Percentiles rank a stretch among this genome's conserved stretches.
These are phyloP conservation scores for Houttuynia cordata DNA, from an alignment of 164 flowering plant genomes.

Conservation along the genomic window DNA sequence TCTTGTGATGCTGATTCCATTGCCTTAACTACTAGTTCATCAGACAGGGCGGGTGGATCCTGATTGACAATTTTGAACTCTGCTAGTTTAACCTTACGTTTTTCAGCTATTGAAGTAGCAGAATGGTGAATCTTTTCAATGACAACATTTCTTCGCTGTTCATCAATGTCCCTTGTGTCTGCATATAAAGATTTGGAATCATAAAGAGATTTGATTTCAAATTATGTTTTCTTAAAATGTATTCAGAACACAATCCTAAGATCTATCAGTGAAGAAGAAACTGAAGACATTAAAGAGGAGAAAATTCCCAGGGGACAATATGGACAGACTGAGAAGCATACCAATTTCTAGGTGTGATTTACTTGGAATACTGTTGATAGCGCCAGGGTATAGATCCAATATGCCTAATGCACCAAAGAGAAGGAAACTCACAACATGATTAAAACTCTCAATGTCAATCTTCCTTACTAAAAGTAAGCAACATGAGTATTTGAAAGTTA, in stretches of 20 bases:
- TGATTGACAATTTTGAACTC: constrained; percentile 81
- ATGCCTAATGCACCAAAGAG: constrained; percentile 39
- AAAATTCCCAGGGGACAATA: background rate
- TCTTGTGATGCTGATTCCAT: constrained; percentile 62
- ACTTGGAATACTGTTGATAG: constrained; percentile 98
- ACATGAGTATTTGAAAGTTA: background rate
- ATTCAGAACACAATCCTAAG: background rate
- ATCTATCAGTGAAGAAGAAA: background rate
- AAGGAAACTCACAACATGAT: too few relatives aligned
- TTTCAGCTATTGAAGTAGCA: constrained; percentile 52
- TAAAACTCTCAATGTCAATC: background rate
- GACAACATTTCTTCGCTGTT: constrained; percentile 65
- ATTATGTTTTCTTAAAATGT: background rate
- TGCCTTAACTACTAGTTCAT: constrained; percentile 44
- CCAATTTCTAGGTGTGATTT: constrained; percentile 91
- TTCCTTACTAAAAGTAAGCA: too few relatives aligned
- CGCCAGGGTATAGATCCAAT: constrained; percentile 94
- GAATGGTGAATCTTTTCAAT: constrained; percentile 77
- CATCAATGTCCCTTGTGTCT: constrained; percentile 97
- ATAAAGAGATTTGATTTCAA: background rate
- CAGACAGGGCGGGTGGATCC: constrained; percentile 95
- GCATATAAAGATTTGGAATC: background rate
- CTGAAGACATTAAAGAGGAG: background rate
- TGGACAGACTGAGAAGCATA: constrained; percentile 12
- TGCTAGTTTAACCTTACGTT: constrained; percentile 48